A percentile compares a stretch with the other conserved stretches of the same genome.
These are phyloP conservation scores for Ganoderma multipileum DNA, from an alignment of 1,284 basidiomycete species.

Conservation along the genomic window DNA sequence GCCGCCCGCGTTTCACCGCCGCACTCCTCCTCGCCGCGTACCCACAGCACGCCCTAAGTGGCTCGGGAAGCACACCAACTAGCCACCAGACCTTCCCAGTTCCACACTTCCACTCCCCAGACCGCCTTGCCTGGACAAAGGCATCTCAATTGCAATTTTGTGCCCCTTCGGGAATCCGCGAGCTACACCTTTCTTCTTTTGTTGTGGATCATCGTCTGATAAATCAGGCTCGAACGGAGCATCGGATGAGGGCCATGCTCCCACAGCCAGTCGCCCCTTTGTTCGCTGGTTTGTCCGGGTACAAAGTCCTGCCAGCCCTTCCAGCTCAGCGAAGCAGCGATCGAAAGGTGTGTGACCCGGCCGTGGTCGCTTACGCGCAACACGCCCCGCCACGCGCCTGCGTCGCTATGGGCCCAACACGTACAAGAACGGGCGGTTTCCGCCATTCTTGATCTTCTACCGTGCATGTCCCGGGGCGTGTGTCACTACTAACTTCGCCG, in stretches of 20 bases:
- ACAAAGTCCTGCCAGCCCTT: conserved; percentile 17
- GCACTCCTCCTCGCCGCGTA: conserved; percentile 22
- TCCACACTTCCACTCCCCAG: conserved; percentile 8
- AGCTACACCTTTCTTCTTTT: conserved; percentile 21
- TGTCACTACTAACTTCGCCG: neutral
- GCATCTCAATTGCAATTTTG: conserved; percentile 21
- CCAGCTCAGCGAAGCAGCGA: conserved; percentile 29
- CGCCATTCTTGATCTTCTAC: conserved; percentile 6
- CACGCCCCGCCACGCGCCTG: conserved; percentile 12
- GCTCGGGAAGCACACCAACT: conserved; percentile 20
- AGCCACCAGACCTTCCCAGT: conserved; percentile 22
- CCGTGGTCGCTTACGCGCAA: conserved; percentile 8
- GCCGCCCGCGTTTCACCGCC: conserved; percentile 31
- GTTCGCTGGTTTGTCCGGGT: conserved; percentile 18
- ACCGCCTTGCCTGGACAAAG: conserved; percentile 18
- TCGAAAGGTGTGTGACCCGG: conserved; percentile 24
- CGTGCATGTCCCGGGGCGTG: neutral
- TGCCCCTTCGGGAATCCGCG: conserved; percentile 23
- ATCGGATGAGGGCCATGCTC: conserved; percentile 25
- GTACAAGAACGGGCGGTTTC: conserved; percentile 19
- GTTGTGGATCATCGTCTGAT: conserved; percentile 31
- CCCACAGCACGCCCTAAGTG: conserved; percentile 24
- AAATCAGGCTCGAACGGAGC: conserved; percentile 30
- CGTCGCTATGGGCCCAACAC: conserved; percentile 20
- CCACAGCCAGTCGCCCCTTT: conserved; percentile 28